Evolutionary conservation across 805 yeast species (phyloP), one percentile per base, ranked within the genome.

Genomic region (Sungouiella blattae): DNA sequence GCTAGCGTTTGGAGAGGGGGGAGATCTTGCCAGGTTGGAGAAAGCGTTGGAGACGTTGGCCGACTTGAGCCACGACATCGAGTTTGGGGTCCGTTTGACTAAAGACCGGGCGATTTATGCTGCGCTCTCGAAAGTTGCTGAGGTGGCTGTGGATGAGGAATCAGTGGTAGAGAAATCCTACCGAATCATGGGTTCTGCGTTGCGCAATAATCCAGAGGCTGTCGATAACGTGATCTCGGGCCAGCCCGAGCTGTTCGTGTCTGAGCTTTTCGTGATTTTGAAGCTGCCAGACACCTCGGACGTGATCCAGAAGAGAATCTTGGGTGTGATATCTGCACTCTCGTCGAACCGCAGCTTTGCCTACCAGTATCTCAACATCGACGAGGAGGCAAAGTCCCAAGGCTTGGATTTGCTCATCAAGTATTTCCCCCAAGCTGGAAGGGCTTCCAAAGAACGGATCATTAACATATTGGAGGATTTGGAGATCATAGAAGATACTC

Each of bases 181-280:
- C 11, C 66, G 87, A 41, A 65, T 83, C 18, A 63, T 88, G 39
- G 80, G 84, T 0, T 70, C 86, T 4, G 59, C 89, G 4, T 57
- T 87, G 29, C 70, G 96, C 48, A 87, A 87, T 54, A 88, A 88
- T 52, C 78, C 77, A 2, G 74, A 72, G 2, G 87, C 88, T 0
- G 43, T 71, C 2, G 56, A 57, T 2, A 65, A 65, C 35, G 60
- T 73, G 11, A 39, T 62, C 22, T 36, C 43, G 4, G 47, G 52
- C 17, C 52, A 53, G 26, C 36, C 47, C 7, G 25, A 29, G 12
- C 36, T 16, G 11, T 55, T 55, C 29, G 39, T 59, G 5, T 42
- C 43, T 9, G 37, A 39, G 11, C 43, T 59, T 17, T 57, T 57
- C 28, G 31, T 31, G 1, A 40, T 47, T n/a, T 53, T 65, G 36